These are phyloP conservation scores for Cyclotella baltica DNA, from an alignment of 108 stramenopile species.

Conservation along the genomic window DNA sequence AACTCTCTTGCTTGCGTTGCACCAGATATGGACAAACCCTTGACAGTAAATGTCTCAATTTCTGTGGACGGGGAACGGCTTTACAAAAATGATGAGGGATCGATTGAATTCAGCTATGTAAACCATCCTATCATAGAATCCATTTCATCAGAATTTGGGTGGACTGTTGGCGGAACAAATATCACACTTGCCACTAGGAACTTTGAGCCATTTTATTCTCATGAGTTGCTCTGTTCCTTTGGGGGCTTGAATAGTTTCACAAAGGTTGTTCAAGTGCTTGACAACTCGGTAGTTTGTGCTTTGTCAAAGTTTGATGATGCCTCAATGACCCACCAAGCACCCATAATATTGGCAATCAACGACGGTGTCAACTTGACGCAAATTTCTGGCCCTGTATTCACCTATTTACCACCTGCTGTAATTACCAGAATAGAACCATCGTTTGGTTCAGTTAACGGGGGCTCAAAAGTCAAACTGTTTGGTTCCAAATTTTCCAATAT, in stretches of 20 bases:
- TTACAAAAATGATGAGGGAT: conserved; percentile 2
- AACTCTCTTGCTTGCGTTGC: conserved; percentile 31
- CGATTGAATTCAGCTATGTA: conserved; percentile 30
- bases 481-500: conserved; percentile 41
- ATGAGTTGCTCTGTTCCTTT: conserved; percentile 28
- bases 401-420: conserved; percentile 36
- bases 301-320: conserved; percentile 8
- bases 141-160: conserved; percentile 36
- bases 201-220: conserved; percentile 28
- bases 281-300: conserved; percentile 13
- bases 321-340: conserved; percentile 20
- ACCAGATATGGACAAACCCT: conserved; percentile 1
- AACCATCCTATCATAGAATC: conserved; percentile 26
- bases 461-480: conserved; percentile 26
- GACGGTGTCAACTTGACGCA: conserved; percentile 19
- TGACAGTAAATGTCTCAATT: conserved; percentile 24
- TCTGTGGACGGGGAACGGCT: conserved; percentile 45
- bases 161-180: conserved; percentile 30
- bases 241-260: conserved; percentile 20
- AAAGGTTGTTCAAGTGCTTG: conserved; percentile 3
- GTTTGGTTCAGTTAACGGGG: conserved; percentile 39
- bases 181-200: conserved; percentile 16
- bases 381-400: conserved; percentile 14
- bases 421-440: conserved; percentile 43
- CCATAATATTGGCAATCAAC: conserved; percentile 23